A percentile compares a stretch with the other conserved stretches of the same genome.
These are phyloP conservation scores for Penicillium goetzii DNA, from an alignment of 495 filamentous ascomycete genomes.

Conservation along the genomic window DNA sequence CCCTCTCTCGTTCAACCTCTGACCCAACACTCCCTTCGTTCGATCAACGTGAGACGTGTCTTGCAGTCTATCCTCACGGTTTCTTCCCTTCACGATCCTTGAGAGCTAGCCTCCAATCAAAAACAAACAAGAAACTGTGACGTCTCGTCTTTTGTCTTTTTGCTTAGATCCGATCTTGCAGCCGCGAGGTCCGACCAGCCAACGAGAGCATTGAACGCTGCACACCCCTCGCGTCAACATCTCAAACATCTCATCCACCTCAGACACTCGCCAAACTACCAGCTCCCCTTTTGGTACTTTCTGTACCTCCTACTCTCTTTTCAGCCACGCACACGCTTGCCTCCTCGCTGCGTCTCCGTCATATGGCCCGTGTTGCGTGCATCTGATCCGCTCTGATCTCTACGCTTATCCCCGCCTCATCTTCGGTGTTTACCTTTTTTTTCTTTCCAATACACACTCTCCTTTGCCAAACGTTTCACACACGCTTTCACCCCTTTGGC, in stretches of 20 bases:
- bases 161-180: conserved; percentile 17
- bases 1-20: conserved; percentile 3
- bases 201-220: conserved; percentile 5
- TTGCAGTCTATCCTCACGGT: conserved; percentile 1
- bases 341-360: neutral
- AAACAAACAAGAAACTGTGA: neutral
- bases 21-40: neutral
- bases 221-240: conserved; percentile 17
- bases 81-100: conserved; percentile 6
- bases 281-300: neutral
- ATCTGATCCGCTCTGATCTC: conserved; percentile 17
- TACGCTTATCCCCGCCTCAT: conserved; percentile 3
- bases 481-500: conserved; percentile 6
- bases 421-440: conserved; percentile 1
- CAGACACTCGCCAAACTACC: conserved; percentile 9
- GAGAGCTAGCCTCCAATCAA: conserved; percentile 13
- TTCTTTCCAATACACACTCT: neutral
- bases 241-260: conserved; percentile 14
- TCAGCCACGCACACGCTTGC: neutral
- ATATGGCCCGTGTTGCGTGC: conserved; percentile 12
- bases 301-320: neutral
- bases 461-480: conserved; percentile 5
- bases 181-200: conserved; percentile 11
- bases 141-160: conserved; percentile 11
- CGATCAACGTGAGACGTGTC: conserved; percentile 10